Base-by-base conservation (phyloP, 805 yeast species). In the Lipomyces starkeyi region DNA sequence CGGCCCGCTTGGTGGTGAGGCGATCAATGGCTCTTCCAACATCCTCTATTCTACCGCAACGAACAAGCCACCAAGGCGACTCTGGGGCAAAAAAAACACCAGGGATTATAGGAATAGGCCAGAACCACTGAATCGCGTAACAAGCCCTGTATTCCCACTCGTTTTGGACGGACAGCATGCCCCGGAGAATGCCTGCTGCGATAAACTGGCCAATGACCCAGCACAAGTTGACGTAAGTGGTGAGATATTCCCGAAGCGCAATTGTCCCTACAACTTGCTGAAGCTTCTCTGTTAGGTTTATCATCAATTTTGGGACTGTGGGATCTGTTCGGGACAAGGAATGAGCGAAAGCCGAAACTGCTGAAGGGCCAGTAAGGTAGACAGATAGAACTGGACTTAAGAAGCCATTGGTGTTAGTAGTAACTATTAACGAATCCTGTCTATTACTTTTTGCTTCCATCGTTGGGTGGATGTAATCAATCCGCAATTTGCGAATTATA, bases 171-270 rank as follows among this genome's bases (percentile, higher is more conserved):
- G 62, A 40, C 68, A 69, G 69, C 61, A 77, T 75, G 60, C 80
- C 85, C 70, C 80, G 80, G 11, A 49, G 25, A 20, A 87, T 84
- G 66, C 89, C 87, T 11, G 86, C 77, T 9, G 86, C 80, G 65
- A 87, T 77, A 47, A 87, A 78, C 73, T 86, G 88, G 54, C 91
- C 91, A 68, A 84, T 74, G 47, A 82, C 83, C 87, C 87, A 86
- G 73, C 87, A 83, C 61, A 83, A 72, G 75, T 85, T 85, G 68
- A 83, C 83, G 67, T 79, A 83, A 3, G 86, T 80, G n/a, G 88
- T 81, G 62, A 86, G 77, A 70, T 83, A 83, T 60, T 80, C 79
- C 68, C 89, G 80, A 65, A 87, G 78, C 9, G 82, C 82, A 17
- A 84, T 73, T 0, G 89, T 82, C n/a, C n/a, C n/a, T n/a, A n/a